Percentiles rank a stretch among this genome's conserved stretches.
Evolutionary conservation across 2,329 filamentous ascomycete genomes (phyloP).

Genomic region (Aspergillus sojae): DNA sequence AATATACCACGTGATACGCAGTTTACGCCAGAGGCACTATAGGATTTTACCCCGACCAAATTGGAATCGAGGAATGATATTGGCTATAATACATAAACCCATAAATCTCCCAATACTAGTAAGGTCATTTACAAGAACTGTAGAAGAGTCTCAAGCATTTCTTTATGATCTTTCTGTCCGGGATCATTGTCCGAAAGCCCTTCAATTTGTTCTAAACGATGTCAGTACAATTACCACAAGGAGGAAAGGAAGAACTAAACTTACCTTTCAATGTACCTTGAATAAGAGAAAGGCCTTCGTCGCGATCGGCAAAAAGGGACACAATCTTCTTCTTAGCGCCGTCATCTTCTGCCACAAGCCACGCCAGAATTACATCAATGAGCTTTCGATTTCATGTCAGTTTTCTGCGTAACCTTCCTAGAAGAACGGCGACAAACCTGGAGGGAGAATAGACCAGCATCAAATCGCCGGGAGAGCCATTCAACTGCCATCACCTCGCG

Average conservation of each 20-base stretch:
- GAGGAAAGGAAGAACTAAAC: slow-evolving; percentile 13
- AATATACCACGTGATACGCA: slow-evolving; percentile 25
- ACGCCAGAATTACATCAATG: slow-evolving; percentile 82
- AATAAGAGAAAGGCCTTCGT: slow-evolving; percentile 66
- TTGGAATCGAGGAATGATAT: neutral
- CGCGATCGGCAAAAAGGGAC: slow-evolving; percentile 66
- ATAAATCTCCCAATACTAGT: neutral
- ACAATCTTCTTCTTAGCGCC: slow-evolving; percentile 70
- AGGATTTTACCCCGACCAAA: neutral
- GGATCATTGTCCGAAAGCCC: slow-evolving; percentile 59
- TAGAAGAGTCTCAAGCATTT: slow-evolving; percentile 66
- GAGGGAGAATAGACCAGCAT: slow-evolving; percentile 80
- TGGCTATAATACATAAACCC: neutral
- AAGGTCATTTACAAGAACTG: slow-evolving; percentile 37
- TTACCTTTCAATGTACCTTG: slow-evolving; percentile 67
- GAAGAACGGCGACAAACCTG: slow-evolving; percentile 51
- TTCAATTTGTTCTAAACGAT: slow-evolving; percentile 59
- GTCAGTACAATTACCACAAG: slow-evolving; percentile 17
- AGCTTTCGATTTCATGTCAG: slow-evolving; percentile 45
- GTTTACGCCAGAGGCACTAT: slow-evolving; percentile 8
- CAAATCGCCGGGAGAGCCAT: slow-evolving; percentile 74
- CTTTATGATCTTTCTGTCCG: slow-evolving; percentile 57
- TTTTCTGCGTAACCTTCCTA: slow-evolving; percentile 2
- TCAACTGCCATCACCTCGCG: slow-evolving; percentile 66
- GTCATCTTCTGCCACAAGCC: slow-evolving; percentile 86